Base-by-base conservation (phyloP, 805 yeast genomes). In the Saturnispora diversa region DNA sequence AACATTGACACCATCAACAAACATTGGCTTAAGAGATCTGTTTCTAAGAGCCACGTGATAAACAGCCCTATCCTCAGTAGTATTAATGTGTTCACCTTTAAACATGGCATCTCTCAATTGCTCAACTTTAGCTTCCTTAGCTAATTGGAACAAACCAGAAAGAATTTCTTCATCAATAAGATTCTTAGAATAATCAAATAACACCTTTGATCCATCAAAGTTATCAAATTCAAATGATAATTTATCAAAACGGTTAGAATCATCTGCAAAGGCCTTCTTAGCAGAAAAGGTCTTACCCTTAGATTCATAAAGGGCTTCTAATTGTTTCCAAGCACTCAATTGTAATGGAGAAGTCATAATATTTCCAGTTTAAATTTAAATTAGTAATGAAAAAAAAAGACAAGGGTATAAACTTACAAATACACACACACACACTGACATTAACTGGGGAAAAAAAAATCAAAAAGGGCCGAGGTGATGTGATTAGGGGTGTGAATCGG, bases 41-140 rank as follows among this genome's bases (percentile, higher is more conserved):
- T 94, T 90, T 75, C 99, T 83, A 56, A 92, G 75, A 26, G 97
- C 99, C 55, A 79, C 85, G 69, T 92, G 99, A 74, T 74, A 92
- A 35, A 92, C 99, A 30, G 99, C 97, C 66, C 95, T 77, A 66
- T 78, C 83, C 69, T 92, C 99, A 47, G 99, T 92, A 68, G 76
- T 75, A 74, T 92, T 92, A 73, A 92, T 87, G 68, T 85, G 87
- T 45, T 78, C 84, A 63, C 99, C 99, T 23, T 74, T 74, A 60
- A 92, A 92, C 87, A 92, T 80, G 42, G 74, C 84, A 56, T 90
- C 94, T 64, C 97, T 79, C 61, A 92, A 77, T 44, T 70, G 60
- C 63, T 86, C 92, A 53, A 92, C 88, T 40, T 79, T 75, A 51
- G 97, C 88, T 66, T 92, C 94, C 61, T 79, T 76, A 53, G 97